Base-by-base conservation (phyloP, 208 protist species). In the Sergeia podlipaevii region DNA sequence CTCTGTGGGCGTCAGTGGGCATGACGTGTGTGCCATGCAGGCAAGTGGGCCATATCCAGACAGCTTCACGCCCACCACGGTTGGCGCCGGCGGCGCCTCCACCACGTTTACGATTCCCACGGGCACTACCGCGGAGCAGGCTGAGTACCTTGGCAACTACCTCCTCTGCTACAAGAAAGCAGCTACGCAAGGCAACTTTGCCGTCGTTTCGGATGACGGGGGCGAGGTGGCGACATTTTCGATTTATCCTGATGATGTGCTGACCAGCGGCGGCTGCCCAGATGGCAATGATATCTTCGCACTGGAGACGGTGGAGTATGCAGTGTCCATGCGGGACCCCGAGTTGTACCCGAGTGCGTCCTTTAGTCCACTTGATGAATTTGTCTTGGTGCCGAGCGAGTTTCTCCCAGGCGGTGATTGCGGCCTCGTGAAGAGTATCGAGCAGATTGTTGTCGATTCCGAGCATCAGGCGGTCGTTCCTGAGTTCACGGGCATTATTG, bases 81-180 rank as follows among this genome's bases (percentile, higher is more conserved):
- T 56, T 23, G 24, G 24, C 32, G 71, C 60, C 33, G 74, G 43
- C 18, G 64, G 58, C 17, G 46, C 27, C 28, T 49, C 13, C 10
- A 77, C 85, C 3, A 74, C 57, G 30, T 89, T 88, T 59, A 58
- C 34, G 24, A 50, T 93, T 20, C 47, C 61, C 26, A 74, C 74
- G 23, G 75, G 74, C 10, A 56, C 62, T 11, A 41, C 26, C n/a
- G 48, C 58, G 27, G 49, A 74, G 43, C 49, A 69, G 18, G 58
- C 45, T 27, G 43, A 20, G n/a, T 87, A 77, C 63, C 43, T 81
- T 0, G 88, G 84, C 1, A 75, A 85, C 54, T 96, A 96, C 69
- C 82, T 89, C 67, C 47, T 87, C 6, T 96, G 89, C 60, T 96
- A 96, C 62, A 65, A 58, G 27, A 76, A 79, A 50, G 36, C 46